Base-by-base conservation (phyloP, 2,329 filamentous ascomycete genomes). In the Juglanconis sp. region DNA sequence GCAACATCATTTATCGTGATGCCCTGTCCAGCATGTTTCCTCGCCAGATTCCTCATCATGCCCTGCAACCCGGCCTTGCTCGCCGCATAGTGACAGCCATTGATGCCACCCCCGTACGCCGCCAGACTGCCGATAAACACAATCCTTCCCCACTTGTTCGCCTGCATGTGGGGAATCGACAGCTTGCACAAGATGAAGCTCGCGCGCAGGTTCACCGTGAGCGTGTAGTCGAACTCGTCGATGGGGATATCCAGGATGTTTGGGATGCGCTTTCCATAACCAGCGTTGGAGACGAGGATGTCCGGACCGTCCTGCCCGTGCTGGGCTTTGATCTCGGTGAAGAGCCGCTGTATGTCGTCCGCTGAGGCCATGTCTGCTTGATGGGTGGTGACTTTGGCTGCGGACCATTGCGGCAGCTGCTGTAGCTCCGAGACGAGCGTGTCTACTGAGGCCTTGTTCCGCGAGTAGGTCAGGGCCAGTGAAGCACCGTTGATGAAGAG, bases 1-100 rank as follows among this genome's bases (percentile, higher is more conserved):
- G 85, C 84, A n/a, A 89, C 83, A 64, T 88, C 85, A 61, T 89
- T 88, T 59, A 88, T 84, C 13, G 85, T 86, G 65, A 89, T 86
- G 36, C 85, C 85, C 65, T 78, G 79, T 58, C 80, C 77, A 2
- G 84, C 86, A 30, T 88, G 77, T 50, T 83, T 82, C 1, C 77
- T 79, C 1, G 85, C 79, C 35, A 89, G 75, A 64, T 87, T 88
- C 68, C 81, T 84, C 82, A 87, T 87, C 81, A 88, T 84, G 3
- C 83, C 82, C 4, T 81, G 83, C 63, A 89, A 70, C 2, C 85
- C 86, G 7, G 81, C 85, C 70, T 87, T 87, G 34, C 81, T 84
- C 3, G 85, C 84, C 4, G 84, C 83, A 61, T 86, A 82, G 64
- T 82, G 79, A 59, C 83, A 85, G 24, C 85, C 85, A 66, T 88